Evolutionary conservation across 768 basidiomycete species (phyloP), one percentile per base, ranked within the genome.

Genomic region (Boletus tylopilopsis): DNA sequence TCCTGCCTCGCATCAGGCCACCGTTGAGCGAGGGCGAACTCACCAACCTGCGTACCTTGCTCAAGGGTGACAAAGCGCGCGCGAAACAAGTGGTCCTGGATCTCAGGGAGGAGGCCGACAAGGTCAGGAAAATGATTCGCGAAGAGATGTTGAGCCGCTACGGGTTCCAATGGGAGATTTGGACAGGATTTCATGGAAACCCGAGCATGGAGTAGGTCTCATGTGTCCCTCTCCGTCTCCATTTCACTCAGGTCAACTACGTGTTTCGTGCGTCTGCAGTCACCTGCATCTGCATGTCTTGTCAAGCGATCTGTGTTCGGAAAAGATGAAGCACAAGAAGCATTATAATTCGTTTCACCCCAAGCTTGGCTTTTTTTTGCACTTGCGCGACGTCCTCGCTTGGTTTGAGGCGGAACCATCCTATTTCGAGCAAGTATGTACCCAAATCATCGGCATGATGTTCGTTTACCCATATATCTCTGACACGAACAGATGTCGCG

Each of bases 331-430:
- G 70, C 78, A 74, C 47, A 96, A 95, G 73, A 89, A 86, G 61
- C 94, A 96, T 57, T 89, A 91, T 69, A 94, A 94, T 60, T 87
- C 90, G 6, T 96, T 94, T 69, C 85, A 88, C 59, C 93, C 93
- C 0, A 79, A 80, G 41, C 73, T 79, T 18, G 91, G 89, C 1
- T 95, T 91, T 70, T 94, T 95, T 69, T 61, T 94, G 3, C 78
- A 83, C 52, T 68, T 94, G 16, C 75, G 82, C 43, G 82, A 90
- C 10, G 85, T 95, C n/a, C 70, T 89, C 37, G 75, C 78, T 2
- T 93, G 91, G 91, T 85, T 90, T 51, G 87, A 87, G 24, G 79
- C 79, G 13, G 79, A 77, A 16, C 72, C 77, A 2, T 76, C 78
- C 0, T 84, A 75, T 60, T 84, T 73, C 58, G 60, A 67, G 16